Percentiles rank a stretch among this genome's conserved stretches.
Conservation (phyloP, 108 stramenopile species). For the Fragilariopsis cylindrus region DNA sequence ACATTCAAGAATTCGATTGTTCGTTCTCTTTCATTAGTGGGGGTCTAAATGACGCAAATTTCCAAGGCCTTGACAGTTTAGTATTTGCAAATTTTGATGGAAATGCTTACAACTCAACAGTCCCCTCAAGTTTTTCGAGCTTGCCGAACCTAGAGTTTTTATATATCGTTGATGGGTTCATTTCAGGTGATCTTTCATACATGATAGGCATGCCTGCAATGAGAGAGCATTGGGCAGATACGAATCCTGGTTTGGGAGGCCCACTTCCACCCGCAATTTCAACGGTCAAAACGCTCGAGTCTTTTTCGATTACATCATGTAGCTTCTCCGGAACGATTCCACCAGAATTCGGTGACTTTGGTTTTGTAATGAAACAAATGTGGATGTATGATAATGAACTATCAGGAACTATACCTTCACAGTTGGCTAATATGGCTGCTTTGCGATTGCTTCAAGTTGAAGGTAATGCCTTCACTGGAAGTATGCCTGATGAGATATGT, state of each 20-base stretch:
- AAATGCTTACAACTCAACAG: constrained; percentile 29
- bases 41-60: constrained; percentile 25
- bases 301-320: constrained; percentile 25
- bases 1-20: constrained; percentile 31
- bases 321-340: constrained; percentile 26
- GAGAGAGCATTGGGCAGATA: constrained; percentile 33
- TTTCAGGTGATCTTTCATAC: constrained; percentile 36
- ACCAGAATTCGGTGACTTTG: constrained; percentile 25
- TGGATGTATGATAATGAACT: constrained; percentile 34
- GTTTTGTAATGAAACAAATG: constrained; percentile 28
- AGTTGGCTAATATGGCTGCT: constrained; percentile 9
- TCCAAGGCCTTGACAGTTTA: constrained; percentile 30
- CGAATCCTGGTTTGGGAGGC: constrained; percentile 38
- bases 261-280: constrained; percentile 29
- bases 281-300: constrained; percentile 18
- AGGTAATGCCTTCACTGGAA: constrained; percentile 28
- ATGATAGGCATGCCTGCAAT: constrained; percentile 37
- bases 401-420: constrained; percentile 28
- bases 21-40: constrained; percentile 32
- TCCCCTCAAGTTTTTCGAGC: constrained; percentile 24
- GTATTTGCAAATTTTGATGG: constrained; percentile 26
- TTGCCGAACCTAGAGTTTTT: constrained; percentile 31
- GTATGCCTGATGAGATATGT: constrained; percentile 35
- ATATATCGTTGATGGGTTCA: constrained; percentile 31
- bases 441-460: constrained; percentile 31